A percentile compares a stretch with the other conserved stretches of the same genome.
These are phyloP conservation scores for Cladosporium oxysporum DNA, from an alignment of 2,329 filamentous ascomycete genomes.

Conservation along the genomic window DNA sequence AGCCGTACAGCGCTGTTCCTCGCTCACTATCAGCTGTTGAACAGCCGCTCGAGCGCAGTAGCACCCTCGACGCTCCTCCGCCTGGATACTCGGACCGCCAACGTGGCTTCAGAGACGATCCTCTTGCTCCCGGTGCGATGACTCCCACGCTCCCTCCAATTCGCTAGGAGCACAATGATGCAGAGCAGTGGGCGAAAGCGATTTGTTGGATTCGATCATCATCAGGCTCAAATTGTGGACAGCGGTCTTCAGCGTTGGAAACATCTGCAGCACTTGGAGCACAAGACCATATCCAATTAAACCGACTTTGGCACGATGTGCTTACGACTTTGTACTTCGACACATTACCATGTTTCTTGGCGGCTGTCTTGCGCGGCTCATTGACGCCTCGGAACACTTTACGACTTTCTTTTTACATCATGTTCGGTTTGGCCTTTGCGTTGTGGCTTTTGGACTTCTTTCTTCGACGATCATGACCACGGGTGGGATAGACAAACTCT, in stretches of 20 bases:
- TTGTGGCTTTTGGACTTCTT: not conserved
- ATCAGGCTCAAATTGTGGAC: not conserved
- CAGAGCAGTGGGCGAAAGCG: not conserved
- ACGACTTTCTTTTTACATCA: not conserved
- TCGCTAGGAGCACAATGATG: not conserved
- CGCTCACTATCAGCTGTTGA: not conserved
- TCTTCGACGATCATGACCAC: not conserved
- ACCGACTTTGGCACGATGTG: not conserved
- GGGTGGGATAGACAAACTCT: not conserved
- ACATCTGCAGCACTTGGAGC: not conserved
- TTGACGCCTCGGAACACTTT: not conserved
- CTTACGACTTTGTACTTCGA: not conserved
- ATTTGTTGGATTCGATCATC: not conserved
- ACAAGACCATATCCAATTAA: not conserved
- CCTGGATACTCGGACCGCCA: slow-evolving; percentile 14
- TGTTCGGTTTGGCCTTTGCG: not conserved
- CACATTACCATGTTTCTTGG: not conserved
- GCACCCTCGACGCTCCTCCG: slow-evolving; percentile 12
- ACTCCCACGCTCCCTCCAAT: not conserved
- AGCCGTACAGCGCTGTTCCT: not conserved
- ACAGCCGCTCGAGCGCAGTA: not conserved
- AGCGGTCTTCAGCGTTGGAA: not conserved
- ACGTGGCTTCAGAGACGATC: not conserved
- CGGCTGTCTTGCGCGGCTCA: not conserved
- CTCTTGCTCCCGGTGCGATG: not conserved